Evolutionary conservation across 768 basidiomycete genomes (phyloP), one percentile per base, ranked within the genome.

Genomic region (Leccinum subtestaceum): DNA sequence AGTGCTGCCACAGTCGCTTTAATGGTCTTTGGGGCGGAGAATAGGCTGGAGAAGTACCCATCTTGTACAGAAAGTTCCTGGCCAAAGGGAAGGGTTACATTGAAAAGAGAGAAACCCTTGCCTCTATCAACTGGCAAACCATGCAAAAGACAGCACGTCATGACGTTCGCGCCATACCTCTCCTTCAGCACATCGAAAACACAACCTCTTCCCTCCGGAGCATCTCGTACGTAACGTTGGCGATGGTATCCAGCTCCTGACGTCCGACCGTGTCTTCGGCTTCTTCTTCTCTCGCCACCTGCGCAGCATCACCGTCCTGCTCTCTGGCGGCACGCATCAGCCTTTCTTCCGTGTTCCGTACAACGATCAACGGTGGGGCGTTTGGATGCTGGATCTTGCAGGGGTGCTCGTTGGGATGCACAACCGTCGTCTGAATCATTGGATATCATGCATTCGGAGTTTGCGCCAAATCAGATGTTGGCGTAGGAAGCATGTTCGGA

Each of bases 361-460:
- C 53, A 78, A 46, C 4, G 63, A 59, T 2, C 74, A 73, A 56
- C 75, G 79, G 63, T 82, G 80, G 7, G 76, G 32, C 72, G 31
- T 84, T 71, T 11, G 84, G 74, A 34, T 84, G 77, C 60, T 80
- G 78, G 12, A 75, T 59, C 67, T 84, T 80, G 70, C 71, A 76
- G 49, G 72, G 64, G 69, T 84, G 81, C 58, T 88, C 85, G 59
- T 86, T 82, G 0, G 84, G 83, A 61, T 87, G 80, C 4, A 79
- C 77, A 34, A 86, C 71, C 1, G 80, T 72, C 4, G 77, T 78
- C 65, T 84, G 77, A 47, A 87, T 65, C 55, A 88, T 69, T 17
- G 80, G 76, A 13, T 81, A 74, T 87, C 86, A 89, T 2, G 79
- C 74, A 63, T 86, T 84, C 10, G 84, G 81, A 3, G 74, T 75